Conservation (phyloP, 177 flowering plant genomes). For the Viscum album region DNA sequence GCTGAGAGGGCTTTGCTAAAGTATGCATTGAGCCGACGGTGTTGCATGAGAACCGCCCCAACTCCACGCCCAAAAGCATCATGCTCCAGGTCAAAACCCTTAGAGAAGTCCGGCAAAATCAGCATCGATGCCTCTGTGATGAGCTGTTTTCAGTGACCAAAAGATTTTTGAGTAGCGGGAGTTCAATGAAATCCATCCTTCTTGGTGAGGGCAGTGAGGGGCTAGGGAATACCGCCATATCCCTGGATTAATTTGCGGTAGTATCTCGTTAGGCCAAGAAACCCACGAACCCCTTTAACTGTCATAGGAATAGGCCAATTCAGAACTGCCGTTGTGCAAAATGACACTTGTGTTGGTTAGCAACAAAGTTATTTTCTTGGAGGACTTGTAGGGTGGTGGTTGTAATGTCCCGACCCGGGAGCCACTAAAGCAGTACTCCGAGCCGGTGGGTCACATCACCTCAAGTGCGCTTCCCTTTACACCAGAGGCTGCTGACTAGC, state of each 20-base stretch:
- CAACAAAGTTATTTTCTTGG: too few species aligned
- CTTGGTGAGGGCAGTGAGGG: background rate
- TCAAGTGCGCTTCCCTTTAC: too few species aligned
- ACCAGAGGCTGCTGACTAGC: too few species aligned
- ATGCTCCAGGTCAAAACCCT: background rate
- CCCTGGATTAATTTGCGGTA: background rate
- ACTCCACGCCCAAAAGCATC: constrained; percentile 5
- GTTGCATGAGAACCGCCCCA: constrained; percentile 12
- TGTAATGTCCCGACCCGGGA: too few species aligned
- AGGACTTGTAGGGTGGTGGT: too few species aligned
- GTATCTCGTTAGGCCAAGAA: background rate
- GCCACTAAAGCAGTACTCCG: too few species aligned
- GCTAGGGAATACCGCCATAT: background rate
- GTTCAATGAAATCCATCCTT: background rate
- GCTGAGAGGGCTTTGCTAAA: background rate
- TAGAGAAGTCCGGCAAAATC: background rate
- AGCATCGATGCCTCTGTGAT: background rate
- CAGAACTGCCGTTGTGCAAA: too few species aligned
- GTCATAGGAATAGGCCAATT: background rate
- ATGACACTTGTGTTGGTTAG: too few species aligned
- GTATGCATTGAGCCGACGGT: constrained; percentile 1
- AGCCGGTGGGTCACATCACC: too few species aligned
- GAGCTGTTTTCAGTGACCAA: background rate
- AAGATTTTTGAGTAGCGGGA: background rate
- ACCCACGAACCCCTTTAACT: background rate